phyloP scores from a whole-genome alignment of 208 protist species.

The Willaertia magna region DNA sequence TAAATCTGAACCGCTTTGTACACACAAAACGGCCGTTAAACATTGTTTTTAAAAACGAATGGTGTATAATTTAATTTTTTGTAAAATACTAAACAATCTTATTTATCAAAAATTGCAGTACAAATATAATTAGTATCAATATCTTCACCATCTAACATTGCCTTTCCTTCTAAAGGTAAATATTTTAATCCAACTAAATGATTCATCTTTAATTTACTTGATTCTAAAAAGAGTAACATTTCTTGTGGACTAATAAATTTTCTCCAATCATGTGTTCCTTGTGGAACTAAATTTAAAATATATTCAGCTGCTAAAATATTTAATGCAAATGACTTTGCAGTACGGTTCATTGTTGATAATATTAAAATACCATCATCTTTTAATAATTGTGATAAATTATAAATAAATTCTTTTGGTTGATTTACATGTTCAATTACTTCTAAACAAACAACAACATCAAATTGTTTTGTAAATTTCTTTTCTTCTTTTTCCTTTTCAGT shows the following conservation, averaged over 20 bases:
- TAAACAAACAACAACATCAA: conserved; percentile 66
- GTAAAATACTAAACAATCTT: too few relatives aligned
- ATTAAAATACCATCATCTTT: conserved; percentile 66
- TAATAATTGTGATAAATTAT: conserved; percentile 50
- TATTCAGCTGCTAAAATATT: conserved; percentile 66
- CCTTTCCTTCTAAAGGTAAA: neutral
- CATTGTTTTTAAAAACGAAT: too few relatives aligned
- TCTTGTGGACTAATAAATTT: conserved; percentile 69
- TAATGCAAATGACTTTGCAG: conserved; percentile 47
- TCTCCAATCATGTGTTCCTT: conserved; percentile 71
- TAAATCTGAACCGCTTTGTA: too few relatives aligned
- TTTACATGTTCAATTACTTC: conserved; percentile 83
- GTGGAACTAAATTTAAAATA: conserved; percentile 54
- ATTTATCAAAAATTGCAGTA: too few relatives aligned
- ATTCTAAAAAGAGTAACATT: conserved; percentile 21
- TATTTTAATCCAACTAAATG: neutral
- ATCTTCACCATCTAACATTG: neutral
- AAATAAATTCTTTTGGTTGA: conserved; percentile 59
- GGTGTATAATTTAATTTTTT: too few relatives aligned
- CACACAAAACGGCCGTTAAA: too few relatives aligned
- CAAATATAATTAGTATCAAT: neutral
- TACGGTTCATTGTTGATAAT: conserved; percentile 78
- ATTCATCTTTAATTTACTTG: neutral
- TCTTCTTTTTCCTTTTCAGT: neutral
- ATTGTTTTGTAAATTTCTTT: conserved; percentile 34